Conservation (phyloP, 192 early-diverging fungal genomes). For the Irineochytrium annulatum region DNA sequence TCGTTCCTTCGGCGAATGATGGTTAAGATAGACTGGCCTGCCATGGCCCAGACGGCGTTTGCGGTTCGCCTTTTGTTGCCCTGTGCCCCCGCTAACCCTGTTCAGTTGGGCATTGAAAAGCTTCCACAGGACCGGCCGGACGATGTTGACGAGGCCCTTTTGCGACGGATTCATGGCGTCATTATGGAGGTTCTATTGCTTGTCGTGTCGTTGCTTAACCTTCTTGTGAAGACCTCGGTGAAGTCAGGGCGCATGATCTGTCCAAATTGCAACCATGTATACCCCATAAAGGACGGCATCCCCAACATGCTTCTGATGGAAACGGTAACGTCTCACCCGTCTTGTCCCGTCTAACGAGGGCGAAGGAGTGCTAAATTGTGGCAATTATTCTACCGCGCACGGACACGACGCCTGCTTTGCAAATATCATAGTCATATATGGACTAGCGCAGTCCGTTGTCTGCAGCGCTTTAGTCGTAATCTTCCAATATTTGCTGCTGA, state of each 20-base stretch:
- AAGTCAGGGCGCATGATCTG: conserved; percentile 90
- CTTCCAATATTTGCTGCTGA: too few relatives aligned
- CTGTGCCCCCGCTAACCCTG: too few relatives aligned
- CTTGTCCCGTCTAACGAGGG: too few relatives aligned
- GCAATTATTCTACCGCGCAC: too few relatives aligned
- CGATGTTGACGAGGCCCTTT: conserved; percentile 57
- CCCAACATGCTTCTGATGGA: conserved; percentile 63
- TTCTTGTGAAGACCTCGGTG: conserved; percentile 64
- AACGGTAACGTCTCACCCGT: conserved; percentile 40
- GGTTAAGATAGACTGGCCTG: conserved; percentile 75
- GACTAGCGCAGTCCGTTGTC: too few relatives aligned
- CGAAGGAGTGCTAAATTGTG: too few relatives aligned
- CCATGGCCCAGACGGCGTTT: conserved; percentile 39
- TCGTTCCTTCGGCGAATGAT: conserved; percentile 82
- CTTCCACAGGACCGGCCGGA: conserved; percentile 65
- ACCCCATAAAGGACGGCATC: conserved; percentile 87
- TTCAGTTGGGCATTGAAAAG: conserved; percentile 63
- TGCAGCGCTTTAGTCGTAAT: too few relatives aligned
- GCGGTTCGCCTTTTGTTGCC: too few relatives aligned
- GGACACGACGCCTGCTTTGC: too few relatives aligned
- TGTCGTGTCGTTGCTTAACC: not conserved
- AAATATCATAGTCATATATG: too few relatives aligned
- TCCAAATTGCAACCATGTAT: conserved; percentile 82
- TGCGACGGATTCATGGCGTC: conserved; percentile 70
- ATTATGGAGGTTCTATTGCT: conserved; percentile 70